Evolutionary conservation across 108 stramenopile species (phyloP), one percentile per base, ranked within the genome.

Genomic region (Conticribra weissflogii): DNA sequence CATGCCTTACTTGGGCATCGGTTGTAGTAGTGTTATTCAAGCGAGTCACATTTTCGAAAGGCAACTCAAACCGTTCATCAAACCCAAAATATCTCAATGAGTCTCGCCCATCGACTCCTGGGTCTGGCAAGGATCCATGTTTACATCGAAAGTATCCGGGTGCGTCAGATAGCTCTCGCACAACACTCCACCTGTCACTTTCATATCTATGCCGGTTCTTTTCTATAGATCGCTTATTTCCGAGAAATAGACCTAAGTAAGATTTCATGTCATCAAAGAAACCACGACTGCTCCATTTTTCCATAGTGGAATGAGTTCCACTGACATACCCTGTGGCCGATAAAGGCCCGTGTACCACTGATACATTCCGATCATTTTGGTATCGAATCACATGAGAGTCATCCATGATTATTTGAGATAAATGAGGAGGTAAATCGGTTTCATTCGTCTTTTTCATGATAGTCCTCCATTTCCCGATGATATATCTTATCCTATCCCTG

Each of bases 301-400:
- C 36, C 69, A 78, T 71, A 21, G 59, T 65, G 19, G 57, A 61
- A 63, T 70, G 68, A n/a, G 69, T 78, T 17, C 77, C 77, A 54
- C 77, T 78, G 9, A 78, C 51, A 47, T 78, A 78, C 0, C 62
- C 52, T 4, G 51, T 36, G 3, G 77, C 77, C 18, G 63, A 50
- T 45, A 78, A 60, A 25, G 77, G 77, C 14, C 77, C 77, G 54
- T 78, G 77, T 16, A 64, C 77, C 53, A 78, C 77, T 4, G 77
- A 60, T 21, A 78, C 77, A 54, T 49, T 78, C 31, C 69, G 56
- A 60, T 71, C 77, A 23, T 68, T 78, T 63, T 66, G 63, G 41
- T 78, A 78, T 0, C 64, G 68, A 60, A 78, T 78, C 58, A 71
- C 59, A 57, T 78, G 69, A 5, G 54, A 12, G 54, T 78, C 77